Evolutionary conservation across 106 monocot genomes (phyloP).

Genomic region (Platanthera guangdongensis): DNA sequence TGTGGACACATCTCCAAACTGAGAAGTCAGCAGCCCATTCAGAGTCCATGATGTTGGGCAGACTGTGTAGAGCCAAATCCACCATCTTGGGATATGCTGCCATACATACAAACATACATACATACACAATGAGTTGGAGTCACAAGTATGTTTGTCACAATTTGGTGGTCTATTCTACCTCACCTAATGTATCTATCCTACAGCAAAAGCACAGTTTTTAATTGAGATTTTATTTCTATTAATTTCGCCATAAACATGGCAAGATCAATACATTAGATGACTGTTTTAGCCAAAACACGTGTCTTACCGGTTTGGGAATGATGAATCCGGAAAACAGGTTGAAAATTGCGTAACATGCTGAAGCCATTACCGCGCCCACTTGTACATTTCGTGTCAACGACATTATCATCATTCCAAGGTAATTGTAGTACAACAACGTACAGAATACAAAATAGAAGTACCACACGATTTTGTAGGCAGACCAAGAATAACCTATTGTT

Average conservation of each 20-base stretch:
- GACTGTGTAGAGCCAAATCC: slow-evolving; percentile 17
- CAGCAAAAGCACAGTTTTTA: not conserved
- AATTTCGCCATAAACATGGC: not conserved
- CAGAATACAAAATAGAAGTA: slow-evolving; percentile 16
- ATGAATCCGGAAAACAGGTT: slow-evolving; percentile 18
- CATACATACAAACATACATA: not conserved
- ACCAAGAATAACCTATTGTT: slow-evolving; percentile 19
- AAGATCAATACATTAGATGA: no score
- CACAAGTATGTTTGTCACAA: no score
- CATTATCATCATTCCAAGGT: slow-evolving; percentile 24
- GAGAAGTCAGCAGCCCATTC: slow-evolving; percentile 18
- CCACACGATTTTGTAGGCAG: slow-evolving; percentile 13
- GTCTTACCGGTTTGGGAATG: slow-evolving; percentile 11
- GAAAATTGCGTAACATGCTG: slow-evolving; percentile 12
- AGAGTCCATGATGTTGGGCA: slow-evolving; percentile 17
- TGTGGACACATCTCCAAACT: slow-evolving; percentile 16
- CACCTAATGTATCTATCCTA: not conserved
- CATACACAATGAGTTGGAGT: not conserved
- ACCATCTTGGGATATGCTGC: slow-evolving; percentile 22
- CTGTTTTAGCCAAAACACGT: not conserved
- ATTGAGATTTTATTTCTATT: not conserved
- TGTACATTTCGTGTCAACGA: slow-evolving; percentile 12
- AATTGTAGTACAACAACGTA: slow-evolving; percentile 11
- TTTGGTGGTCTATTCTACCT: not conserved
- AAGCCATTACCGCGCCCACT: slow-evolving; percentile 8